Conservation (phyloP, 352 stramenopile genomes). For the Blastocystis sp. region DNA sequence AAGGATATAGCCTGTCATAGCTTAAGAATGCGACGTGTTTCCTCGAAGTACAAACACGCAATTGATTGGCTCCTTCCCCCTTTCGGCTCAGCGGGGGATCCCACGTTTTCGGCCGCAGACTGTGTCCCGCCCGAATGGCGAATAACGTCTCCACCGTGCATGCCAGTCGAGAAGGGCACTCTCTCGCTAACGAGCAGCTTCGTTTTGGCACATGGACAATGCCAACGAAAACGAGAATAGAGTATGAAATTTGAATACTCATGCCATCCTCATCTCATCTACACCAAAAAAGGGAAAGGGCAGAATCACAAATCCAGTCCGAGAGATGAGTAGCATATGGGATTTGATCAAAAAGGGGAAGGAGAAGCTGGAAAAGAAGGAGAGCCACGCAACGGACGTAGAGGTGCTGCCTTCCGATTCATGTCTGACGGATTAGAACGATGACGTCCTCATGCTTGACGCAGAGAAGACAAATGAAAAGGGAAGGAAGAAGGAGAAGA, state of each 20-base stretch:
- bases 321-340: conserved; percentile 64
- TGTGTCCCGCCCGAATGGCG: too few species aligned
- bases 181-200: too few species aligned
- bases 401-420: neutral
- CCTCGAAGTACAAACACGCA: too few species aligned
- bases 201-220: too few species aligned
- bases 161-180: too few species aligned
- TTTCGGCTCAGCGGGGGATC: too few species aligned
- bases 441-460: conserved; percentile 37
- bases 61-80: too few species aligned
- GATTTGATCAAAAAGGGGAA: conserved; percentile 63
- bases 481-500: neutral
- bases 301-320: neutral
- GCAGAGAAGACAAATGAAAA: neutral
- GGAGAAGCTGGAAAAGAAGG: conserved; percentile 51
- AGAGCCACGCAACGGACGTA: neutral
- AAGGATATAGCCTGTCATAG: too few species aligned
- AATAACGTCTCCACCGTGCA: too few species aligned
- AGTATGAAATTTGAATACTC: neutral
- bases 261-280: neutral
- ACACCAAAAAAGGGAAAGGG: neutral
- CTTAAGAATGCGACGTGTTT: too few species aligned
- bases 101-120: too few species aligned
- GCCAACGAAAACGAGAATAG: too few species aligned
- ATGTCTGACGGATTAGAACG: conserved; percentile 10